Evolutionary conservation across 1,139 yeast species (phyloP), one percentile per base, ranked within the genome.

Genomic region (Geotrichum citri-aurantii): DNA sequence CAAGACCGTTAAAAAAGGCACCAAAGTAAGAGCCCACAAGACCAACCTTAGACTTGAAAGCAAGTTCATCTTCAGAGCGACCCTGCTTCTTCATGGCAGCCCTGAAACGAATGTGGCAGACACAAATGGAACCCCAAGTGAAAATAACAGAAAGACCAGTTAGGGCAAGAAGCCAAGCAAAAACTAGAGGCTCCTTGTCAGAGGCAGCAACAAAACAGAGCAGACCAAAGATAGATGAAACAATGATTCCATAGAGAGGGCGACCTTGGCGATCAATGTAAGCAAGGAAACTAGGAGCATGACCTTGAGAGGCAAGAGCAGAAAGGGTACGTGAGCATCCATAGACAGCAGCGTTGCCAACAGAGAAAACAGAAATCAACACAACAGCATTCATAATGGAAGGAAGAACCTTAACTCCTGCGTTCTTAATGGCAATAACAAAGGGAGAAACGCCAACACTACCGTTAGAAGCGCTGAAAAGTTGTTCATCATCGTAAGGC

Each of bases 81-180:
- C 89, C 89, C 73, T 86, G 87, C 11, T 69, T 79, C 48, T 73
- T 72, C 76, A 90, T 78, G 1, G 95, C 96, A 57, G 78, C 72
- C 76, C 97, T 84, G 75, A 89, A 88, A 71, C 96, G 81, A 61
- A 90, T 77, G 66, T 85, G 95, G 66, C 90, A 84, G 59, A 86
- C 69, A 69, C 86, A 83, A 66, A 90, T 87, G 21, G 92, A 83
- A 48, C 83, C 83, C 95, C 96, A 89, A 6, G 95, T 87, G 72
- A 89, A 88, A 60, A 90, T 78, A 1, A 96, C 85, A 51, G 95
- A 86, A 64, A 89, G 81, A 61, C 95, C 95, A 17, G 96, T 86
- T 54, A 91, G 76, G 27, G 96, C 88, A 70, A 88, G 76, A 68
- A 90, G 76, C 96, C 97, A 90, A 65, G 77, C 77, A 73, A 90